These are phyloP conservation scores for Pleurotus salmoneostramineus DNA, from an alignment of 768 basidiomycete genomes.

Conservation along the genomic window DNA sequence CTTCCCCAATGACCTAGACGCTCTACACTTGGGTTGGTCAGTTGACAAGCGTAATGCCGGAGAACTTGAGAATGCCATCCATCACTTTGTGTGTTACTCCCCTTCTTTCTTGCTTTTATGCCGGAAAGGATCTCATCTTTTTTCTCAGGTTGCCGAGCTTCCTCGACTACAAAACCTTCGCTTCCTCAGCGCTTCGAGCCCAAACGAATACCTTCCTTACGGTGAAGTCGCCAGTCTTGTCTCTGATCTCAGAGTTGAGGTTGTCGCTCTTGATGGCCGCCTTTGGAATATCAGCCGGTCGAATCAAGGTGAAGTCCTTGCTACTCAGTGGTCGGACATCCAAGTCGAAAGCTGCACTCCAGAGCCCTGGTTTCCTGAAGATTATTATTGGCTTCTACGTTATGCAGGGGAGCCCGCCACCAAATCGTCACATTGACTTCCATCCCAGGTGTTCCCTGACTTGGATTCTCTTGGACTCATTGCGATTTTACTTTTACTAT, in stretches of 20 bases:
- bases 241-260: background rate
- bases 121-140: no score
- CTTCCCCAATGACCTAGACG: background rate
- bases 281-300: background rate
- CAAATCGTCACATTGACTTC: background rate
- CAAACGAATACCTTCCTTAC: background rate
- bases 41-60: background rate
- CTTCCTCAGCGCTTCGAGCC: background rate
- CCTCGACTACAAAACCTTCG: background rate
- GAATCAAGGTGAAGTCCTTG: background rate
- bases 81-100: background rate
- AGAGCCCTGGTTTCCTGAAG: background rate
- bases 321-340: background rate
- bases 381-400: constrained; percentile 4
- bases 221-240: background rate
- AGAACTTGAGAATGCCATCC: background rate
- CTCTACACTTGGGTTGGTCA: background rate
- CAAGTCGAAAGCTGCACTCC: background rate
- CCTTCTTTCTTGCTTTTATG: background rate
- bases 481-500: no score
- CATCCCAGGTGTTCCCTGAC: background rate
- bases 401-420: background rate
- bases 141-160: background rate
- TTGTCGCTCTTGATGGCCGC: background rate
- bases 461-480: background rate